A percentile compares a stretch with the other conserved stretches of the same genome.
Evolutionary conservation across 257 asterid genomes (phyloP).

Genomic region (Solanum rostratum): DNA sequence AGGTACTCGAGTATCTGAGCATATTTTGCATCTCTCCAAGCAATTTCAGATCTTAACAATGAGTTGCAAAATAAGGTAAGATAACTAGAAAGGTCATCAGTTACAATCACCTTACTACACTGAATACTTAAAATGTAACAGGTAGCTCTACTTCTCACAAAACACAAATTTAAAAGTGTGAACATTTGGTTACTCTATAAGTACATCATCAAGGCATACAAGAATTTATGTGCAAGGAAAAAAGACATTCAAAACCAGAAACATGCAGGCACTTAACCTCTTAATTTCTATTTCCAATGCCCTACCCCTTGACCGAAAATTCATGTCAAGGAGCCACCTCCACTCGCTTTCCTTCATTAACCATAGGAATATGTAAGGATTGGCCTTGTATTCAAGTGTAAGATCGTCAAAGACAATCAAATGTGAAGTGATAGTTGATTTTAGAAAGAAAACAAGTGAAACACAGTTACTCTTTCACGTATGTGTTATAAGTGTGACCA

Average conservation of each 20-base stretch:
- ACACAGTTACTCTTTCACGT: background rate
- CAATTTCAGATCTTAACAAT: conserved; percentile 80
- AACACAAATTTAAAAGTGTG: background rate
- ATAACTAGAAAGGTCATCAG: background rate
- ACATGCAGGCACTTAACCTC: background rate
- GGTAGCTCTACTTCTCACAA: background rate
- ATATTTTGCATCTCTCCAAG: conserved; percentile 97
- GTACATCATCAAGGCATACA: background rate
- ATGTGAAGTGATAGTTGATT: background rate
- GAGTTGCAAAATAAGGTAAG: background rate
- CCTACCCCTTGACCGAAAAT: background rate
- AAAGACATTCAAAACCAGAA: background rate
- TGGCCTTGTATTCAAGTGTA: background rate
- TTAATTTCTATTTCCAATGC: background rate
- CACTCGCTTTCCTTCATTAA: background rate
- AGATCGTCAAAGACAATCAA: background rate
- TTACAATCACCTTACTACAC: background rate
- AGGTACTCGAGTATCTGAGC: conserved; percentile 89
- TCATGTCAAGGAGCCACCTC: background rate
- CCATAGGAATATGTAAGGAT: background rate
- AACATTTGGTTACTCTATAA: background rate
- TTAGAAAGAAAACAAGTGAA: background rate
- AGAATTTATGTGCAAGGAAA: background rate
- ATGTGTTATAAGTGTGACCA: background rate
- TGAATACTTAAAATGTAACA: background rate